Evolutionary conservation across 225 moss, liverwort and hornwort species (phyloP).

Genomic region (Thuidium tamariscinum): DNA sequence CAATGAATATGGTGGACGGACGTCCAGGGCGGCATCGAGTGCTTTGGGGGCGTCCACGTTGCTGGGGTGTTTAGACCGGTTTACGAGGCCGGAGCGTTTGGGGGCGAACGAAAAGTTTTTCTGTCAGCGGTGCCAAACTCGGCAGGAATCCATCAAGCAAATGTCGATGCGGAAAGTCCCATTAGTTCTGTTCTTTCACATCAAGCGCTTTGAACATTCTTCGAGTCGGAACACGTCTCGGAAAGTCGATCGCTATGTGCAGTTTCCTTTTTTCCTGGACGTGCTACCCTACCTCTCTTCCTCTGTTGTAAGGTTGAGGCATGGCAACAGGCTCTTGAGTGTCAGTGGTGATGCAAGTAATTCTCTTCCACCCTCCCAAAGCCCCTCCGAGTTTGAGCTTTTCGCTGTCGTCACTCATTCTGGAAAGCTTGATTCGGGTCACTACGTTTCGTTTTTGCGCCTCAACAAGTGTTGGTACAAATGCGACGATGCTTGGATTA

Average conservation of each 20-base stretch:
- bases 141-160: conserved; percentile 86
- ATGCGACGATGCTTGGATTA: conserved; percentile 93
- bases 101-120: conserved; percentile 85
- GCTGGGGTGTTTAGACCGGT: conserved; percentile 79
- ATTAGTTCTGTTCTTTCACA: conserved; percentile 80
- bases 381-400: conserved; percentile 74
- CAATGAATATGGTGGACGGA: conserved; percentile 47
- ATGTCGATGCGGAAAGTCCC: conserved; percentile 89
- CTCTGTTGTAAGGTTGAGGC: conserved; percentile 70
- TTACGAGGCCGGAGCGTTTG: conserved; percentile 67
- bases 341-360: conserved; percentile 35
- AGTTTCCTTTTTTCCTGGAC: conserved; percentile 74
- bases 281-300: conserved; percentile 78
- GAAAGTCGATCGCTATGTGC: conserved; percentile 86
- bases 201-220: conserved; percentile 69
- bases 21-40: conserved; percentile 60
- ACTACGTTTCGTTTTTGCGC: conserved; percentile 81
- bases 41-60: conserved; percentile 72
- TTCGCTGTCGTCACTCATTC: conserved; percentile 93
- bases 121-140: conserved; percentile 70
- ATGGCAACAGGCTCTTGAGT: conserved; percentile 71
- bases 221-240: conserved; percentile 71
- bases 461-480: conserved; percentile 83
- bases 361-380: conserved; percentile 13
- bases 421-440: conserved; percentile 84